phyloP scores from a whole-genome alignment of 164 flowering plant species.

The Stephania japonica region DNA sequence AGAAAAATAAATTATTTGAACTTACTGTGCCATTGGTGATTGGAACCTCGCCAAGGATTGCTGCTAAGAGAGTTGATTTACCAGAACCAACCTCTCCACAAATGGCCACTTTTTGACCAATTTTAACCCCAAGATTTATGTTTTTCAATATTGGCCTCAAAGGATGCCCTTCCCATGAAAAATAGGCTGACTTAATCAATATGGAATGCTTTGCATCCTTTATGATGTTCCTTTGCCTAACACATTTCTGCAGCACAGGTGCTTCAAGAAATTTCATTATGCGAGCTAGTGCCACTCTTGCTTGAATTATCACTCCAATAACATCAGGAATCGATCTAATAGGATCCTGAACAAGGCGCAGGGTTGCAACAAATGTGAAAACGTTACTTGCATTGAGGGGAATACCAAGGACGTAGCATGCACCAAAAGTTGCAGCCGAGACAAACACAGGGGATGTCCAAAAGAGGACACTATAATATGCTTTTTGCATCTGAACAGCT shows the following conservation, averaged over 20 bases:
- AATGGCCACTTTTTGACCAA: slow-evolving; percentile 50
- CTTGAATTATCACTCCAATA: slow-evolving; percentile 42
- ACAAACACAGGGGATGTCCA: slow-evolving; percentile 67
- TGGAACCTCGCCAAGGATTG: slow-evolving; percentile 62
- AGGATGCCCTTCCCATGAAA: slow-evolving; percentile 46
- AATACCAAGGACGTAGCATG: slow-evolving; percentile 50
- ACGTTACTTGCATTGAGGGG: slow-evolving; percentile 58
- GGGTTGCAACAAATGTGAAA: slow-evolving; percentile 67
- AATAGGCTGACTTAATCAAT: slow-evolving; percentile 21
- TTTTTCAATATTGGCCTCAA: slow-evolving; percentile 34
- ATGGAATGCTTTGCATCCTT: slow-evolving; percentile 21
- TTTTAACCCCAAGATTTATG: slow-evolving; percentile 36
- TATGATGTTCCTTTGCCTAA: slow-evolving; percentile 6
- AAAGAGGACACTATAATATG: slow-evolving; percentile 41
- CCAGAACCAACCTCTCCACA: slow-evolving; percentile 78
- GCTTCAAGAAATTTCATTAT: slow-evolving; percentile 55
- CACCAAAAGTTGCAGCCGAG: slow-evolving; percentile 51
- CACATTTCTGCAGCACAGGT: slow-evolving; percentile 43
- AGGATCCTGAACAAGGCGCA: slow-evolving; percentile 70
- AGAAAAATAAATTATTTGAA: background rate
- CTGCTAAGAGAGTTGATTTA: slow-evolving; percentile 64
- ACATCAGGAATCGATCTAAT: slow-evolving; percentile 54
- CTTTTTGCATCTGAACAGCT: slow-evolving; percentile 40
- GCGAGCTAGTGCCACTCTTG: slow-evolving; percentile 48
- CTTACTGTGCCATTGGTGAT: slow-evolving; percentile 46